phyloP scores from a whole-genome alignment of 2,329 filamentous ascomycete genomes.

The Diplodia sapinea region DNA sequence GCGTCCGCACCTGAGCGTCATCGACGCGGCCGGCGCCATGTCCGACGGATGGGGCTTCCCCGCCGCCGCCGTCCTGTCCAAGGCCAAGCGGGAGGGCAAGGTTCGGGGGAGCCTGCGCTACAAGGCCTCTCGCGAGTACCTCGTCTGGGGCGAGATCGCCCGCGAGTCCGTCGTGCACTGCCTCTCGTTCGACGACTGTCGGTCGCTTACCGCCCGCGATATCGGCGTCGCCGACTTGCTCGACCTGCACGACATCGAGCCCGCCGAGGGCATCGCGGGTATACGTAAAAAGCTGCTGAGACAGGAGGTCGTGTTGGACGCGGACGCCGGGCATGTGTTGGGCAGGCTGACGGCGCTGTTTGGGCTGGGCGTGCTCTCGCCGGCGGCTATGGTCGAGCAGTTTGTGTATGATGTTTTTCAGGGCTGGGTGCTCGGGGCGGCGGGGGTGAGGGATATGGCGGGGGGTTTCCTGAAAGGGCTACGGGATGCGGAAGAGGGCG shows the following conservation, averaged over 20 bases:
- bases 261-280: not conserved
- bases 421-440: not conserved
- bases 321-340: not conserved
- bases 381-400: too few relatives aligned
- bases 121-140: too few relatives aligned
- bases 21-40: too few relatives aligned
- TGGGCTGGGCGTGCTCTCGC: too few relatives aligned
- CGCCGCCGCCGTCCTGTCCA: too few relatives aligned
- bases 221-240: not conserved
- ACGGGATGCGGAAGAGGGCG: not conserved
- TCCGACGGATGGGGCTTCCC: too few relatives aligned
- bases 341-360: not conserved
- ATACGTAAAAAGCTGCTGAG: not conserved
- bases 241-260: conserved; percentile 3
- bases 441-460: not conserved
- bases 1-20: too few relatives aligned
- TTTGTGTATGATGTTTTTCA: conserved; percentile 13
- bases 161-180: too few relatives aligned
- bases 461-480: not conserved
- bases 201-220: not conserved
- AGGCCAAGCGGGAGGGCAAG: too few relatives aligned
- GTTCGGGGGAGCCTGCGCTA: too few relatives aligned
- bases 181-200: too few relatives aligned
- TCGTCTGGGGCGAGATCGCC: too few relatives aligned
- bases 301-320: not conserved